A percentile compares a stretch with the other conserved stretches of the same genome.
Conservation (phyloP, 2,329 filamentous ascomycete species). For the Exserohilum rostratum region DNA sequence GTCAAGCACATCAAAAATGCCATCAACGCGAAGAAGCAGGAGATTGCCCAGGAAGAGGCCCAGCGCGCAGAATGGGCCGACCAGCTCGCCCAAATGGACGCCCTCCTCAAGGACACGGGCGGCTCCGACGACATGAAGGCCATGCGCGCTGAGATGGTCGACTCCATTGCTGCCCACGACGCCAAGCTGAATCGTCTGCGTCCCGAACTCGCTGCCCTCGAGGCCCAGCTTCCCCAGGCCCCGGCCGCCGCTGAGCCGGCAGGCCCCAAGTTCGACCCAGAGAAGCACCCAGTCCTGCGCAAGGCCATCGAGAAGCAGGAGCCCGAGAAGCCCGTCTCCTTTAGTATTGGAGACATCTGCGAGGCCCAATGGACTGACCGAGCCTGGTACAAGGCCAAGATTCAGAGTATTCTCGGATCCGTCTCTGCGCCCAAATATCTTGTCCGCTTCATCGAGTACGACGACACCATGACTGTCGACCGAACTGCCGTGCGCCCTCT, state of each 20-base stretch:
- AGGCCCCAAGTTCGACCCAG: constrained; percentile 72
- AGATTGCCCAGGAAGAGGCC: constrained; percentile 29
- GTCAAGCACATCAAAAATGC: constrained; percentile 35
- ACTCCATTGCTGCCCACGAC: constrained; percentile 79
- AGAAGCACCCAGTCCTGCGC: constrained; percentile 78
- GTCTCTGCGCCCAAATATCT: constrained; percentile 90
- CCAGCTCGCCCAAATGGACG: constrained; percentile 67
- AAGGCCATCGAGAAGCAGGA: constrained; percentile 51
- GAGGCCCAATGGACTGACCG: constrained; percentile 93
- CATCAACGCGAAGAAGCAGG: constrained; percentile 34
- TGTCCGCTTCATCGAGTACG: constrained; percentile 93
- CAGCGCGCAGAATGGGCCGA: constrained; percentile 26
- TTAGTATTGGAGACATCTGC: constrained; percentile 87
- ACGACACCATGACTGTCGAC: constrained; percentile 81
- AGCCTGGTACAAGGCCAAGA: constrained; percentile 87
- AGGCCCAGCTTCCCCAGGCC: constrained; percentile 53
- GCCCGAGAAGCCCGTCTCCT: constrained; percentile 57
- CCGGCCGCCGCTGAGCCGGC: constrained; percentile 28
- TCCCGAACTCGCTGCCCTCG: constrained; percentile 70
- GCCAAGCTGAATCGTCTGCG: constrained; percentile 63
- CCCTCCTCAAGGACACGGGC: constrained; percentile 75
- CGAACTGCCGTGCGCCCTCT: constrained; percentile 41
- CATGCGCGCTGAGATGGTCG: constrained; percentile 80
- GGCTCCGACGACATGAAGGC: constrained; percentile 81
- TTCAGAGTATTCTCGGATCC: constrained; percentile 92